These are phyloP conservation scores for Sporothrix pseudoabietina DNA, from an alignment of 2,329 filamentous ascomycete genomes.

Conservation along the genomic window DNA sequence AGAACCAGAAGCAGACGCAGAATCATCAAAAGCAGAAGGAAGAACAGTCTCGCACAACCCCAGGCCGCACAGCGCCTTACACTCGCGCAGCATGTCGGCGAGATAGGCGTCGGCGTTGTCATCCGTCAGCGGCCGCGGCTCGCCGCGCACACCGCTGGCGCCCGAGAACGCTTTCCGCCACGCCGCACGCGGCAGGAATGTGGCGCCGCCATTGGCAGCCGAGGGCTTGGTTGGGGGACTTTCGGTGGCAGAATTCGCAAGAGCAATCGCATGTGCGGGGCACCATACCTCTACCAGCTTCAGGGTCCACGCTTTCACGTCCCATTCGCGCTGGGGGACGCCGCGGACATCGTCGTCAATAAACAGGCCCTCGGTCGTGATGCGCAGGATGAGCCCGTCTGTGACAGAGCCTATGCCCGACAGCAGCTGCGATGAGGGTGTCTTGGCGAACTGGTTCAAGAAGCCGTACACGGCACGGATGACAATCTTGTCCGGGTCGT, in stretches of 20 bases:
- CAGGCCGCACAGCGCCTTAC: constrained; percentile 64
- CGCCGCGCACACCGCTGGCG: constrained; percentile 50
- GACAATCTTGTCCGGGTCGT: constrained; percentile 93
- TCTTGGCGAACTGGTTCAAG: constrained; percentile 83
- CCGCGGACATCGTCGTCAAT: constrained; percentile 93
- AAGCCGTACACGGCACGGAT: constrained; percentile 92
- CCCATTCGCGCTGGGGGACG: constrained; percentile 96
- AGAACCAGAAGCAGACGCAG: constrained; percentile 32
- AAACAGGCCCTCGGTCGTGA: constrained; percentile 92
- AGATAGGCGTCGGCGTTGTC: constrained; percentile 70
- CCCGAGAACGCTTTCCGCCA: constrained; percentile 46
- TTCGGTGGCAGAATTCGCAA: constrained; percentile 45
- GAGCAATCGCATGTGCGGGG: constrained; percentile 62
- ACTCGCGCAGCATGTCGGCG: constrained; percentile 62
- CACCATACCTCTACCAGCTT: constrained; percentile 90
- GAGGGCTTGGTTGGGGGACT: constrained; percentile 43
- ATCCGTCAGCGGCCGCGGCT: constrained; percentile 56
- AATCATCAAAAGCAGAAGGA: constrained; percentile 30
- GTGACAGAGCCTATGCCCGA: constrained; percentile 83
- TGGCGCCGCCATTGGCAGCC: constrained; percentile 45
- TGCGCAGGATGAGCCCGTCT: constrained; percentile 86
- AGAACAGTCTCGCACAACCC: constrained; percentile 51
- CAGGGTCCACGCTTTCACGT: constrained; percentile 96
- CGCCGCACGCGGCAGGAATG: constrained; percentile 52
- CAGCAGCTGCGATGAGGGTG: constrained; percentile 87